Evolutionary conservation across 805 yeast species (phyloP).

Genomic region (Sugiyamaella qingdaonensis): DNA sequence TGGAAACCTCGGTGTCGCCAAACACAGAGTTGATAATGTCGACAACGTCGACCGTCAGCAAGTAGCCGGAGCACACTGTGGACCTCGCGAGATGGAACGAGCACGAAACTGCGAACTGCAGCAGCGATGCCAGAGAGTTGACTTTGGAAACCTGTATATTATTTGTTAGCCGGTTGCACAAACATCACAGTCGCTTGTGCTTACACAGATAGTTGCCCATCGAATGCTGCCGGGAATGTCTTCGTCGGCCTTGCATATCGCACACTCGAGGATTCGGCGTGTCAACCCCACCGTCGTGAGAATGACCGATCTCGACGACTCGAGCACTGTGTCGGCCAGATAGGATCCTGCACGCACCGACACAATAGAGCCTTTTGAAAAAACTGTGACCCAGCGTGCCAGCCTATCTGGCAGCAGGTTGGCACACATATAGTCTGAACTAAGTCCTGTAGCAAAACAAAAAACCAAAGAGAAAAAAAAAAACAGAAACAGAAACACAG

Average conservation of each 20-base stretch:
- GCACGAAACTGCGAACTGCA: conserved; percentile 28
- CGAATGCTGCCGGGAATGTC: conserved; percentile 28
- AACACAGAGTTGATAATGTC: conserved; percentile 30
- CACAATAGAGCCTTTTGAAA: conserved; percentile 26
- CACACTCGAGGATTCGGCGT: conserved; percentile 27
- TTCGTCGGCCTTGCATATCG: conserved; percentile 28
- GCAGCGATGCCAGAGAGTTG: conserved; percentile 11
- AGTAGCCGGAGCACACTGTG: conserved; percentile 21
- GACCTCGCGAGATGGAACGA: conserved; percentile 28
- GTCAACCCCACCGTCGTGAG: conserved; percentile 27
- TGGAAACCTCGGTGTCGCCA: conserved; percentile 32
- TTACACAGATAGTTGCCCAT: conserved; percentile 22
- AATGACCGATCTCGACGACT: conserved; percentile 25
- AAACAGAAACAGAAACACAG: neutral
- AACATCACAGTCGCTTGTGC: neutral
- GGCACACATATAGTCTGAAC: neutral
- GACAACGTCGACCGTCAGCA: conserved; percentile 29
- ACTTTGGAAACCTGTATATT: conserved; percentile 21
- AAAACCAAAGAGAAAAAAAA: neutral
- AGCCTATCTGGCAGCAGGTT: conserved; percentile 23
- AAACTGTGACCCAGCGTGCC: conserved; percentile 27
- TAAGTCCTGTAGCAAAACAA: neutral
- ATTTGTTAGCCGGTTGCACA: neutral
- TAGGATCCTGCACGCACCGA: conserved; percentile 28
- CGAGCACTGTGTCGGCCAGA: conserved; percentile 26